Conservation (phyloP, 2,329 filamentous ascomycete species). For the Davidsoniella neocaledoniae region DNA sequence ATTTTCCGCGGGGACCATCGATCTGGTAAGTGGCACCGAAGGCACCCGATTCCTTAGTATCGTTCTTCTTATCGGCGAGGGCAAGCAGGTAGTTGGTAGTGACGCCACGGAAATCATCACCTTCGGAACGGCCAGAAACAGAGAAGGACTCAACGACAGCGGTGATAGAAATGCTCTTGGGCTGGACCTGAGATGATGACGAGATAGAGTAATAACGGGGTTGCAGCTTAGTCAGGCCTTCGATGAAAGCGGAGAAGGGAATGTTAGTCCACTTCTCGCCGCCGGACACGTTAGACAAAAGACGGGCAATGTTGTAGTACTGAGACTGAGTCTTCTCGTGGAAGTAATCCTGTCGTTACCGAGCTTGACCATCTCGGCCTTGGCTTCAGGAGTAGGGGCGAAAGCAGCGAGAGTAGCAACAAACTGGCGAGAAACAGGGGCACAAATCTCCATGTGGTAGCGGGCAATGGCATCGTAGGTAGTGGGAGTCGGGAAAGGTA, state of each 20-base stretch:
- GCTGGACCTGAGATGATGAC: conserved; percentile 84
- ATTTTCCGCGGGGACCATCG: conserved; percentile 84
- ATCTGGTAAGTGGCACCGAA: conserved; percentile 79
- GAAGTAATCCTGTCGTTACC: conserved; percentile 91
- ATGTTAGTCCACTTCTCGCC: conserved; percentile 66
- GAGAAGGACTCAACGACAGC: conserved; percentile 77
- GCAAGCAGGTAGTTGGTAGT: conserved; percentile 93
- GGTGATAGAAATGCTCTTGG: conserved; percentile 87
- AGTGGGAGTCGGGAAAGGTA: conserved; percentile 91
- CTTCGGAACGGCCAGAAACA: conserved; percentile 52
- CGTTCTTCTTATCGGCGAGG: conserved; percentile 91
- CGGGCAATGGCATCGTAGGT: conserved; percentile 87
- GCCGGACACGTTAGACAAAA: conserved; percentile 56
- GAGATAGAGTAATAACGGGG: conserved; percentile 99
- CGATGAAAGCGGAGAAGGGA: conserved; percentile 88
- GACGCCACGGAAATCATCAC: conserved; percentile 74
- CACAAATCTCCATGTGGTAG: conserved; percentile 94
- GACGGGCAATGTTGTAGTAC: conserved; percentile 78
- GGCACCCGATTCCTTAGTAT: conserved; percentile 62
- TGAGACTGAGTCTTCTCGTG: conserved; percentile 65
- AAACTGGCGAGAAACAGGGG: conserved; percentile 91
- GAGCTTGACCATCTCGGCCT: conserved; percentile 75
- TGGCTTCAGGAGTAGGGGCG: conserved; percentile 66
- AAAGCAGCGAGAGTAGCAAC: conserved; percentile 76
- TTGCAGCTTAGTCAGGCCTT: conserved; percentile 86